Evolutionary conservation across 108 stramenopile genomes (phyloP), one percentile per base, ranked within the genome.

Genomic region (Cyclotella kingstonii): DNA sequence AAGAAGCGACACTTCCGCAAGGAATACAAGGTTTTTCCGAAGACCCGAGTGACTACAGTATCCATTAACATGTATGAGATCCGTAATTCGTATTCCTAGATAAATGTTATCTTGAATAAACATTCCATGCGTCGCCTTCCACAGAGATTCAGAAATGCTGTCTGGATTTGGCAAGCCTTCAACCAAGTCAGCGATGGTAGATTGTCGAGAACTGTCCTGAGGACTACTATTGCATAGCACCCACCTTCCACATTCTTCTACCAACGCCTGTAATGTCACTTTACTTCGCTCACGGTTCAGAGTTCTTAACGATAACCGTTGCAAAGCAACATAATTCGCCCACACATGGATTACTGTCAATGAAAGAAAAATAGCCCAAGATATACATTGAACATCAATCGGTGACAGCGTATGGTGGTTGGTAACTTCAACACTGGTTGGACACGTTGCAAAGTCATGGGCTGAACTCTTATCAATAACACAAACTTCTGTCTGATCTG

Each of bases 341-440:
- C 85, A 92, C 12, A 98, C 90, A 70, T 98, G 97, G 6, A 96
- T 42, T 12, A 76, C 30, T 0, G 97, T 96, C 53, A 96, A 63
- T 0, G 79, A 14, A 4, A 77, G 55, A 70, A 98, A 98, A 10
- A 94, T 70, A 9, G 57, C 52, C 95, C 93, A 95, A 31, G 81
- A 73, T 17, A 86, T 78, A 40, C 49, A 42, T 48, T 63, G 33
- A 8, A 45, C 27, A 43, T 61, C 52, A 31, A 40, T 70, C 40
- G 44, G 54, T 59, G 48, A 46, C 35, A 2, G 11, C 5, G 0
- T 2, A 26, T 61, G 19, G 27, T 52, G 35, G 44, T 33, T 30
- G 1, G 17, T 11, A 54, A 19, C n/a, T 12, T 18, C 43, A 44
- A 5, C 7, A 8, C 14, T 44, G 7, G 43, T 18, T n/a, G 5